phyloP scores from a whole-genome alignment of 805 yeast species.

The Wickerhamiella shivajii region DNA sequence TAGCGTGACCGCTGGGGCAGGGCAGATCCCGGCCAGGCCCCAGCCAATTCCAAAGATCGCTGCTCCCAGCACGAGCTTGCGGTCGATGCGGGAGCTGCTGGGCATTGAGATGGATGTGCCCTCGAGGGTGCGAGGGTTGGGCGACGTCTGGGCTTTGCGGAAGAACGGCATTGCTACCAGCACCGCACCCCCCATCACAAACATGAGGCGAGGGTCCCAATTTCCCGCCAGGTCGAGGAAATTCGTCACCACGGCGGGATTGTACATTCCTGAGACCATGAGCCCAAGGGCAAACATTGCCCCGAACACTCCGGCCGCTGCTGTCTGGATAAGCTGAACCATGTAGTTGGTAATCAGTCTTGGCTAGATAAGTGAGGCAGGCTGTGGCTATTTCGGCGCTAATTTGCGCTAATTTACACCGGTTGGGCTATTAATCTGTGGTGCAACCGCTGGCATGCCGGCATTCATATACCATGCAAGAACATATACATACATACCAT shows the following conservation, averaged over 20 bases:
- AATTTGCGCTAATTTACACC: not conserved
- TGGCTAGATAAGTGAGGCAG: not conserved
- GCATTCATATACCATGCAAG: too few species aligned
- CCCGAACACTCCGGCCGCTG: not conserved
- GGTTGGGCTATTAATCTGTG: too few species aligned
- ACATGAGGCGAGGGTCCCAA: conserved; percentile 8
- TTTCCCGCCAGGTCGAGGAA: conserved; percentile 4
- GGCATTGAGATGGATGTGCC: conserved; percentile 3
- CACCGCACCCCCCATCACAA: conserved; percentile 8
- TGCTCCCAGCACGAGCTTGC: conserved; percentile 1
- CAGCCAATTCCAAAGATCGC: conserved; percentile 7
- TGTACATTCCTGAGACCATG: conserved; percentile 5
- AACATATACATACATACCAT: not conserved
- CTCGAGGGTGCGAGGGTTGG: not conserved
- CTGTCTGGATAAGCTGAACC: too few species aligned
- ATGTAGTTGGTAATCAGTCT: too few species aligned
- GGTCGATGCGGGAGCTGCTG: conserved; percentile 1
- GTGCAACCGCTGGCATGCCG: too few species aligned
- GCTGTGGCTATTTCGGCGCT: not conserved
- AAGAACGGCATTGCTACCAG: conserved; percentile 7
- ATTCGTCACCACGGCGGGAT: conserved; percentile 5
- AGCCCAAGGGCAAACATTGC: conserved; percentile 4
- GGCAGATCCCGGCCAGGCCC: conserved; percentile 9
- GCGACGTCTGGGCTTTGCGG: conserved; percentile 1
- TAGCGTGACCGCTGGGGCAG: conserved; percentile 8